Evolutionary conservation across 345 rosid genomes (phyloP).

Genomic region (Hevea brasiliensis): DNA sequence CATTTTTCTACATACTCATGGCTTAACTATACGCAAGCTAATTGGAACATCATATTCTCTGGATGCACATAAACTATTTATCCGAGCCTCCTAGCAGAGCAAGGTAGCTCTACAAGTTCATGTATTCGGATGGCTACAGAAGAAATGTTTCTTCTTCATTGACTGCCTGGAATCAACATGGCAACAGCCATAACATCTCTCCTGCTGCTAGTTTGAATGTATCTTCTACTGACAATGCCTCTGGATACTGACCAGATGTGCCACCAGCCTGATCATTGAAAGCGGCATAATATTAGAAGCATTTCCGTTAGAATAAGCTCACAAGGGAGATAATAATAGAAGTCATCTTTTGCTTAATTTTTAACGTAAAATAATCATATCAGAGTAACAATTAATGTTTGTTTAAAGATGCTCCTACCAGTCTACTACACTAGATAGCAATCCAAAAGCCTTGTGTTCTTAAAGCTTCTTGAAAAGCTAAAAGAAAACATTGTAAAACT

Average conservation of each 20-base stretch:
- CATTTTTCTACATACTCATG: neutral
- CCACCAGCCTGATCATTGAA: conserved; percentile 25
- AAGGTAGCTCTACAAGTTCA: neutral
- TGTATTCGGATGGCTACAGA: no score
- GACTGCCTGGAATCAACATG: conserved; percentile 25
- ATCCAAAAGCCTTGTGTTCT: neutral
- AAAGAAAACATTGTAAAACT: neutral
- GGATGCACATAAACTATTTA: neutral
- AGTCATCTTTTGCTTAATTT: neutral
- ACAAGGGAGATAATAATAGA: neutral
- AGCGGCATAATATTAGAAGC: neutral
- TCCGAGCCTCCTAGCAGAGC: neutral
- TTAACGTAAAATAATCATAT: no score
- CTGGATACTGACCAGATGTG: conserved; percentile 29
- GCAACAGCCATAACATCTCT: conserved; percentile 48
- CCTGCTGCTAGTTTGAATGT: conserved; percentile 49
- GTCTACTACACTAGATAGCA: neutral
- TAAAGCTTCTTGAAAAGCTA: neutral
- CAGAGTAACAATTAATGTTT: no score
- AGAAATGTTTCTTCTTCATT: no score
- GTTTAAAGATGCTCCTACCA: no score
- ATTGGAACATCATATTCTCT: neutral
- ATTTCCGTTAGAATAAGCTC: neutral
- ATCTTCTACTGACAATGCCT: conserved; percentile 46
- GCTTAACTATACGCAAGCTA: neutral